phyloP scores from a whole-genome alignment of 108 stramenopile species.

The Nitzschia inconspicua region DNA sequence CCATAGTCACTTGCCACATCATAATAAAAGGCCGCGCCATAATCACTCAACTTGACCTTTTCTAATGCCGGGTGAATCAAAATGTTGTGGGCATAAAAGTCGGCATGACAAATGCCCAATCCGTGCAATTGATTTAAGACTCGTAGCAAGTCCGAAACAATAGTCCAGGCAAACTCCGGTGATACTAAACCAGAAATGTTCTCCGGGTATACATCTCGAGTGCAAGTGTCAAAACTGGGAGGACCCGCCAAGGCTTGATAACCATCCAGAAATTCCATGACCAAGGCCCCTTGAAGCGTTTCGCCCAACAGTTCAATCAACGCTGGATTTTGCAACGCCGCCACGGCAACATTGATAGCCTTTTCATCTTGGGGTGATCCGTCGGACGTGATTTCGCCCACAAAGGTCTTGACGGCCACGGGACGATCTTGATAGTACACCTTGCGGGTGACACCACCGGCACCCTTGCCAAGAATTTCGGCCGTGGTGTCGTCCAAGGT shows the following conservation, averaged over 20 bases:
- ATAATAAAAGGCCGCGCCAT: constrained; percentile 68
- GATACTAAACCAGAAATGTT: background rate
- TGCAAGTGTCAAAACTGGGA: constrained; percentile 56
- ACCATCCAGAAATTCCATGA: constrained; percentile 56
- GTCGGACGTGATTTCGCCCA: constrained; percentile 47
- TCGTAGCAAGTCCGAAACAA: constrained; percentile 27
- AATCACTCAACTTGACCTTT: constrained; percentile 53
- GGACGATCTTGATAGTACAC: constrained; percentile 1
- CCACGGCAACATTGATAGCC: constrained; percentile 7
- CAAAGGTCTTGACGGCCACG: constrained; percentile 43
- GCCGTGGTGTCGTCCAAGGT: constrained; percentile 11
- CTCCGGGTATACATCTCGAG: constrained; percentile 52
- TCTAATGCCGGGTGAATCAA: constrained; percentile 23
- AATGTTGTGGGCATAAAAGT: constrained; percentile 75
- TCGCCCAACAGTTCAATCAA: constrained; percentile 48
- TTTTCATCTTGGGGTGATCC: constrained; percentile 55
- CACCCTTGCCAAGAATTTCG: constrained; percentile 49
- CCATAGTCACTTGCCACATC: constrained; percentile 30
- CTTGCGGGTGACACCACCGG: constrained; percentile 49
- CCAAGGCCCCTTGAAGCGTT: constrained; percentile 32
- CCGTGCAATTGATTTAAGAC: constrained; percentile 40
- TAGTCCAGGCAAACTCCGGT: constrained; percentile 14
- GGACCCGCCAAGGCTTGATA: constrained; percentile 55
- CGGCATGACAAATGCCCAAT: constrained; percentile 59
- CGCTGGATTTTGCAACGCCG: constrained; percentile 11